Evolutionary conservation across 768 basidiomycete genomes (phyloP).

Genomic region (Phanerochaete sordida): DNA sequence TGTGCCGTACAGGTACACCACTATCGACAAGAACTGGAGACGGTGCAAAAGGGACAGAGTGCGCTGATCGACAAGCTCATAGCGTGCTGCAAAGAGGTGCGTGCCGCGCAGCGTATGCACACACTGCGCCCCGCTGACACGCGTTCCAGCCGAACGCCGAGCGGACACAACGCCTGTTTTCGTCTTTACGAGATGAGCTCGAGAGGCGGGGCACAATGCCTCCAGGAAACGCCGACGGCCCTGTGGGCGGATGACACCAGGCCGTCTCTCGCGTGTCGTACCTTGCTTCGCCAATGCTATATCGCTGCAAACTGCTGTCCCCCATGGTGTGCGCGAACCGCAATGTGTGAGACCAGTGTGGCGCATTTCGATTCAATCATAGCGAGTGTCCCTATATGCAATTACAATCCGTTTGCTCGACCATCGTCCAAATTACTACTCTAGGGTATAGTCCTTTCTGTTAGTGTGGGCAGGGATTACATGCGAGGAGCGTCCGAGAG

Average conservation of each 20-base stretch:
- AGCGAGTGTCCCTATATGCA: neutral
- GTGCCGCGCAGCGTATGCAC: slow-evolving; percentile 19
- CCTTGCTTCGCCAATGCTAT: neutral
- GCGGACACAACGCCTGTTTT: slow-evolving; percentile 75
- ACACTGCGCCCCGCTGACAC: neutral
- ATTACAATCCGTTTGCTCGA: slow-evolving; percentile 5
- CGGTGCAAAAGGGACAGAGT: slow-evolving; percentile 74
- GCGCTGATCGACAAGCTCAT: slow-evolving; percentile 82
- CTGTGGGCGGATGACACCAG: slow-evolving; percentile 13
- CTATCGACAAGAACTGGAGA: slow-evolving; percentile 73
- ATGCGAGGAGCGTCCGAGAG: neutral
- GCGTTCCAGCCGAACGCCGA: slow-evolving; percentile 69
- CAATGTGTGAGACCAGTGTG: too few relatives aligned
- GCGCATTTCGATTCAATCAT: too few relatives aligned
- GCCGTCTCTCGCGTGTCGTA: neutral
- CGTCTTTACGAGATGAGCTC: slow-evolving; percentile 78
- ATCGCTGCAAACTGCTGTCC: neutral
- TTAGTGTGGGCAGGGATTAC: neutral
- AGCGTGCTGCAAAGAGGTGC: slow-evolving; percentile 83
- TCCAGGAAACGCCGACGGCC: slow-evolving; percentile 11
- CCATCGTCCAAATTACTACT: slow-evolving; percentile 5
- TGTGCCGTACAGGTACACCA: slow-evolving; percentile 55
- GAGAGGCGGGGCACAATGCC: slow-evolving; percentile 57
- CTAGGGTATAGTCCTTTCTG: slow-evolving; percentile 6
- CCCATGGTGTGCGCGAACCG: neutral